These are phyloP conservation scores for Candida bentonensis DNA, from an alignment of 805 yeast species.

Conservation along the genomic window DNA sequence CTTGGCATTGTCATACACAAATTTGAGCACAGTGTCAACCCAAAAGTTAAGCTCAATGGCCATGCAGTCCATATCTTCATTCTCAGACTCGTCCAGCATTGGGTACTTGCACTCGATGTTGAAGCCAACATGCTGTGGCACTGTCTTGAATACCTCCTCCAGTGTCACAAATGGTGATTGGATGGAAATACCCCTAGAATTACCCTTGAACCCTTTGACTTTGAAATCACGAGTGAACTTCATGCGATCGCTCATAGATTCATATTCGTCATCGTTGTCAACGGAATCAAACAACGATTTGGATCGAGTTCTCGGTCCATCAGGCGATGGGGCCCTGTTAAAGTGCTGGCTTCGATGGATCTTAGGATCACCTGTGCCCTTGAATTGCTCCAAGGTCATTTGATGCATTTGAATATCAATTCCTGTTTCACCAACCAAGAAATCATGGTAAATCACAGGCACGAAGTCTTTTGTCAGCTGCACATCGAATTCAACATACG, in stretches of 20 bases:
- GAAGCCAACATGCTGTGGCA: constrained; percentile 79
- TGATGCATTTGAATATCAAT: constrained; percentile 94
- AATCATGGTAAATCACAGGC: constrained; percentile 92
- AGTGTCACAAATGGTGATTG: constrained; percentile 87
- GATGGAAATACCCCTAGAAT: constrained; percentile 73
- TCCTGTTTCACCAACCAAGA: constrained; percentile 87
- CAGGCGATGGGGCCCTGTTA: constrained; percentile 2
- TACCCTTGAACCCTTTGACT: constrained; percentile 80
- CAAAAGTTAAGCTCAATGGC: constrained; percentile 74
- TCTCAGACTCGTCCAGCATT: constrained; percentile 83
- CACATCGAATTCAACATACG: constrained; percentile 93
- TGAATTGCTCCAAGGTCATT: constrained; percentile 75
- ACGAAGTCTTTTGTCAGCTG: constrained; percentile 82
- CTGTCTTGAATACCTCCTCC: constrained; percentile 64
- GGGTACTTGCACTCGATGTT: constrained; percentile 93
- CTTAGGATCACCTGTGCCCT: constrained; percentile 8
- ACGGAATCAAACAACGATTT: constrained; percentile 4
- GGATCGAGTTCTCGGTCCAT: constrained; percentile 1
- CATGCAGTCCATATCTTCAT: constrained; percentile 75
- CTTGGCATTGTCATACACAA: constrained; percentile 61
- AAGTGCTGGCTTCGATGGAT: neutral
- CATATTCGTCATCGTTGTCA: constrained; percentile 20
- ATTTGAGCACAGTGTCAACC: constrained; percentile 73
- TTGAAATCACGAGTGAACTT: constrained; percentile 81
- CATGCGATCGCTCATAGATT: constrained; percentile 46